phyloP scores from a whole-genome alignment of 129 eudicot species.

The Mikania micrantha region DNA sequence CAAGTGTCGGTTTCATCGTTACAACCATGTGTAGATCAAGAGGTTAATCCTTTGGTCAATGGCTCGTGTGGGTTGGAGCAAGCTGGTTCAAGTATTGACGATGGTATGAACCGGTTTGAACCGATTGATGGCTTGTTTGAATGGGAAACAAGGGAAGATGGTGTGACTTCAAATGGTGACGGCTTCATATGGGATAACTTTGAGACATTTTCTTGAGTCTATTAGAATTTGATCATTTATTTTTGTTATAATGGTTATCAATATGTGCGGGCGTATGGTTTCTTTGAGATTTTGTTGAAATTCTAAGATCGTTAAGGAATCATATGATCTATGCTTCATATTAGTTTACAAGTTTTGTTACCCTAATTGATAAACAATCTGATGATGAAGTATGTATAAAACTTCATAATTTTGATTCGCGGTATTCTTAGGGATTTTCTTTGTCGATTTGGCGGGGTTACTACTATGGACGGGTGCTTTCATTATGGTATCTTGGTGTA shows the following conservation, averaged over 20 bases:
- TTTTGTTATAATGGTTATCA: not conserved
- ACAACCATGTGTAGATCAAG: constrained; percentile 14
- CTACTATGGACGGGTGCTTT: too few relatives aligned
- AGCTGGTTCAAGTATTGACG: not conserved
- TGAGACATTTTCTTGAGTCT: constrained; percentile 12
- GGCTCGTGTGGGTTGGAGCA: not conserved
- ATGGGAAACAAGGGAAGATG: constrained; percentile 29
- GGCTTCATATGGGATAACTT: constrained; percentile 29
- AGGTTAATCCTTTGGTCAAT: constrained; percentile 11
- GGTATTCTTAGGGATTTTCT: too few relatives aligned
- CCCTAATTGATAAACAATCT: too few relatives aligned
- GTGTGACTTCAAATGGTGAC: constrained; percentile 20
- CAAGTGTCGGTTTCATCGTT: not conserved
- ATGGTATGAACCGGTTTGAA: constrained; percentile 1
- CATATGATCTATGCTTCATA: too few relatives aligned
- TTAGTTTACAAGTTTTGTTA: too few relatives aligned
- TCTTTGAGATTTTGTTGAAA: not conserved
- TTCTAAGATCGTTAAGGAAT: too few relatives aligned
- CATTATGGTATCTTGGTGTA: too few relatives aligned
- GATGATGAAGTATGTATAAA: too few relatives aligned
- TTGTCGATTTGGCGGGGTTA: too few relatives aligned
- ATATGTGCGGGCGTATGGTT: not conserved
- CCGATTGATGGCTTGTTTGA: constrained; percentile 13
- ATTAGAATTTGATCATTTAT: not conserved
- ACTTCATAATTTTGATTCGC: too few relatives aligned